phyloP scores from a whole-genome alignment of 2,329 filamentous ascomycete species.

The Hymenoscyphus scutula region DNA sequence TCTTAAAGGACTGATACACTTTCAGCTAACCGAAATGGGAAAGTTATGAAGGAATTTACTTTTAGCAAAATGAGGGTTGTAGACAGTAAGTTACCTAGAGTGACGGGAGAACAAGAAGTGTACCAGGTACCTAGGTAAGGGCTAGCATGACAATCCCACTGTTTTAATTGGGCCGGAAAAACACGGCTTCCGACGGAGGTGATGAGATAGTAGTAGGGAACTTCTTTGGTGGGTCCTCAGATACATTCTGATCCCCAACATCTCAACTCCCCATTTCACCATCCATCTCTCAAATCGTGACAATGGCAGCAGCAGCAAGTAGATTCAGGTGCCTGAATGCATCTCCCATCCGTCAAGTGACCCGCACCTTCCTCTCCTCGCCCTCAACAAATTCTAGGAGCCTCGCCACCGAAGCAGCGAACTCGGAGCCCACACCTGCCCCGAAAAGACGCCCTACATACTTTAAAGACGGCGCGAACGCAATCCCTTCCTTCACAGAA shows the following conservation, averaged over 20 bases:
- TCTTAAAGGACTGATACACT: too few relatives aligned
- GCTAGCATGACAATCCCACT: neutral
- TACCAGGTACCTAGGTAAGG: too few relatives aligned
- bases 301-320: constrained; percentile 31
- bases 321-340: constrained; percentile 34
- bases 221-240: too few relatives aligned
- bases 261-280: neutral
- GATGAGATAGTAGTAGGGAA: too few relatives aligned
- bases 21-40: too few relatives aligned
- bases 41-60: too few relatives aligned
- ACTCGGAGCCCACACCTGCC: constrained; percentile 15
- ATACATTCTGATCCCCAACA: neutral
- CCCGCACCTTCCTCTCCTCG: constrained; percentile 23
- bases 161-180: neutral
- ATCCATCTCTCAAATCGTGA: neutral
- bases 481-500: constrained; percentile 56
- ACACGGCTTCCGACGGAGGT: neutral
- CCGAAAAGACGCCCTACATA: constrained; percentile 36
- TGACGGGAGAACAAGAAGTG: too few relatives aligned
- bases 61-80: too few relatives aligned
- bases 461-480: constrained; percentile 37
- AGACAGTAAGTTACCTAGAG: too few relatives aligned
- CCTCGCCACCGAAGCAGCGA: constrained; percentile 32
- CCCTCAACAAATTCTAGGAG: constrained; percentile 24
- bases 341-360: constrained; percentile 28